Evolutionary conservation across 345 rosid genomes (phyloP), one percentile per base, ranked within the genome.

Genomic region (Brassica nigra): DNA sequence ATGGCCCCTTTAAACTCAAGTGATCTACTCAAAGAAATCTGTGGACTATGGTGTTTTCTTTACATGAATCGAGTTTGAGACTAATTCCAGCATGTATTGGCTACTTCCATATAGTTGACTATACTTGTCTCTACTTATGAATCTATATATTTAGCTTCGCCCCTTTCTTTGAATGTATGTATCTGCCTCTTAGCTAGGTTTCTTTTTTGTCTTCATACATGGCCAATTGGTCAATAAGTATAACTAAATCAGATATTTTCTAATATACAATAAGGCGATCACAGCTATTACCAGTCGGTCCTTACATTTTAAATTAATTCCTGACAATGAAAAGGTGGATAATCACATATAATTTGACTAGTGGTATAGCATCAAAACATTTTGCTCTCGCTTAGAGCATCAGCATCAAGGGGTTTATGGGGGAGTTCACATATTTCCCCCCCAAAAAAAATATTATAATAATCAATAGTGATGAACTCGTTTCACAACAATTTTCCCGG

Each of bases 191-290:
- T 30, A 30, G 57, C 30, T 73, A 73, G 15, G 69, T 73, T 36
- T 39, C 14, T 74, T 10, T 23, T 31, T 64, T 74, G 29, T n/a
- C 67, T 39, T 39, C 76, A 28, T 39, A 44, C 62, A 70, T 70
- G 9, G 1, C 55, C 7, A 37, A 14, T 71, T 27, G 5, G 75
- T 36, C 9, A 6, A 27, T 58, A 31, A 58, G 36, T 71, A 71
- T 37, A 47, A 47, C 16, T 47, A 20, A 14, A 59, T 37, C 28
- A 27, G 10, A 23, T 2, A 4, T 59, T 59, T 59, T 5, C 57
- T 8, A 59, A n/a, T 23, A 9, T 28, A 3, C 36, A 72, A 27
- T 2, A 7, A 71, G 20, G 65, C 5, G 4, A 71, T 0, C 4
- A 33, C 12, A 12, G 14, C 9, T 16, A 54, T 16, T 6, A 15